Conservation (phyloP, 2,329 filamentous ascomycete genomes). For the Colletotrichum sublineola region DNA sequence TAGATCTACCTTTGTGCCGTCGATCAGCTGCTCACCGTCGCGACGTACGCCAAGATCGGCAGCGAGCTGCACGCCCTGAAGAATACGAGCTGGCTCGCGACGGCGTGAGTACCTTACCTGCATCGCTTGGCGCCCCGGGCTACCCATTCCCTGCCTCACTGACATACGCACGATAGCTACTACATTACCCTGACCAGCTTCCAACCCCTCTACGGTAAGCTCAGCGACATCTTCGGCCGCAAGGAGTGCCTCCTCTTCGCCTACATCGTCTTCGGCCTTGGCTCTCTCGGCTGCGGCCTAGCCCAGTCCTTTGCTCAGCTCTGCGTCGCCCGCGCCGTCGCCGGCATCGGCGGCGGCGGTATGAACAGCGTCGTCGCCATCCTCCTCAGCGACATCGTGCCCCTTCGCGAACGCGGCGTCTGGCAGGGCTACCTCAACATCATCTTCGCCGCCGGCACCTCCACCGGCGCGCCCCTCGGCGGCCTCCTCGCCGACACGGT, state of each 20-base stretch:
- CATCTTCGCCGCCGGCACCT: conserved; percentile 76
- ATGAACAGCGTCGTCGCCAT: conserved; percentile 79
- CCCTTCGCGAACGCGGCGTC: conserved; percentile 76
- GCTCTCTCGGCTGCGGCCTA: conserved; percentile 73
- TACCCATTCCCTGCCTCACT: background rate
- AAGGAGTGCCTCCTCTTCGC: conserved; percentile 75
- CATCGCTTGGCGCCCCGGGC: background rate
- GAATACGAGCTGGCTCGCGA: conserved; percentile 81
- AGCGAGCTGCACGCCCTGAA: conserved; percentile 81
- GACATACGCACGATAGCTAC: conserved; percentile 59
- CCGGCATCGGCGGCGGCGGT: conserved; percentile 75
- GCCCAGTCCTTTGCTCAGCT: conserved; percentile 74
- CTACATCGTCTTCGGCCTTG: conserved; percentile 74
- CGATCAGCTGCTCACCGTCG: conserved; percentile 83
- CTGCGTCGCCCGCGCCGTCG: conserved; percentile 69
- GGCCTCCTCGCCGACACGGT: conserved; percentile 79
- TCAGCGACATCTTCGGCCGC: conserved; percentile 79
- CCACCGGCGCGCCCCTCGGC: conserved; percentile 77
- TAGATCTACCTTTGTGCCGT: conserved; percentile 80
- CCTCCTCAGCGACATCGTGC: conserved; percentile 78
- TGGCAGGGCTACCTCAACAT: conserved; percentile 83
- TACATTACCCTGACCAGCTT: conserved; percentile 81
- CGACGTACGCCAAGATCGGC: conserved; percentile 83
- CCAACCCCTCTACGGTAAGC: conserved; percentile 80
- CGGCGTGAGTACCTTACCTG: conserved; percentile 50